These are phyloP conservation scores for Colletotrichum theobromicola DNA, from an alignment of 2,329 filamentous ascomycete species.

Conservation along the genomic window DNA sequence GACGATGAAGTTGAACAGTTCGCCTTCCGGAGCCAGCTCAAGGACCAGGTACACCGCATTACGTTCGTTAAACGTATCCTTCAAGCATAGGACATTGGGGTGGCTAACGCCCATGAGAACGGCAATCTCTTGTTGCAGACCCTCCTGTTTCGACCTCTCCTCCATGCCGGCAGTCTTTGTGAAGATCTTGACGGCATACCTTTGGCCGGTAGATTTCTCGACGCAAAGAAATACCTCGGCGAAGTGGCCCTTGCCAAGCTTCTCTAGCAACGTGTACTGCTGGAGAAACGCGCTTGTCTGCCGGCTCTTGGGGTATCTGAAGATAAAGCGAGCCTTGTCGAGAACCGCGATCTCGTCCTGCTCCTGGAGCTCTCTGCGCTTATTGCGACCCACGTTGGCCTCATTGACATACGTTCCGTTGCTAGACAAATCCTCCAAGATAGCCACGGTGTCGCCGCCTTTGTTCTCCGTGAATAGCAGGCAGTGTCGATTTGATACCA, in stretches of 20 bases:
- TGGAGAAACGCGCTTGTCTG: constrained; percentile 81
- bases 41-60: constrained; percentile 91
- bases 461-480: constrained; percentile 69
- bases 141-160: constrained; percentile 82
- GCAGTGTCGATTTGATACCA: constrained; percentile 87
- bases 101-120: constrained; percentile 98
- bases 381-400: constrained; percentile 87
- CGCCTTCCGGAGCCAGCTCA: constrained; percentile 89
- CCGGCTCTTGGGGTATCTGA: constrained; percentile 82
- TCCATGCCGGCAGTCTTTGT: constrained; percentile 83
- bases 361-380: constrained; percentile 85
- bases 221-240: constrained; percentile 91
- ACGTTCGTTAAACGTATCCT: constrained; percentile 91
- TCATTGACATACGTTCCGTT: constrained; percentile 98
- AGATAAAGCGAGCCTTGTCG: constrained; percentile 85
- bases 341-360: constrained; percentile 90
- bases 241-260: constrained; percentile 93
- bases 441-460: constrained; percentile 65
- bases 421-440: constrained; percentile 91
- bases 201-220: constrained; percentile 81
- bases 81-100: constrained; percentile 88
- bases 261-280: constrained; percentile 83
- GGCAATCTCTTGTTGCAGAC: constrained; percentile 92
- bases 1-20: constrained; percentile 95
- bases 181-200: constrained; percentile 94